Conservation (phyloP, 352 stramenopile genomes). For the Peronospora destructor region DNA sequence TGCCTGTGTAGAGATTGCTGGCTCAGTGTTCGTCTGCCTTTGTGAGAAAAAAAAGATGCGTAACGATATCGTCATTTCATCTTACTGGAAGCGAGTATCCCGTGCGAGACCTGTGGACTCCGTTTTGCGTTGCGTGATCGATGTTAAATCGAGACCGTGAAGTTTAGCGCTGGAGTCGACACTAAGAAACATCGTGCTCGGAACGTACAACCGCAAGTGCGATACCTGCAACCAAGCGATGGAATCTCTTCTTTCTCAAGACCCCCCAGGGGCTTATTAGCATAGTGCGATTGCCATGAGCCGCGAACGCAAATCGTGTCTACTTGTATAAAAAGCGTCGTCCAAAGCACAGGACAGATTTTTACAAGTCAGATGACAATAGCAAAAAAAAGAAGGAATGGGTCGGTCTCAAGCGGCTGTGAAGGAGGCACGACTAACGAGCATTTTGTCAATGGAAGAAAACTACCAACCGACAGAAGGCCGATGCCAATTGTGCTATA, state of each 20-base stretch:
- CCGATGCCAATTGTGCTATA: no score
- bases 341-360: no score
- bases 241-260: slow-evolving; percentile 30
- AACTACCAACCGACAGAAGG: no score
- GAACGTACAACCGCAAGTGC: slow-evolving; percentile 40
- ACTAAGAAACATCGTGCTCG: slow-evolving; percentile 27
- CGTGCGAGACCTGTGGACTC: slow-evolving; percentile 4
- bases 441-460: no score
- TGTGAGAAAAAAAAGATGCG: slow-evolving; percentile 26
- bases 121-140: slow-evolving; percentile 11
- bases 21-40: slow-evolving; percentile 35
- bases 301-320: no score
- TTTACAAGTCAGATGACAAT: no score
- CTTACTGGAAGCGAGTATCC: slow-evolving; percentile 7
- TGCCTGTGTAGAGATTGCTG: slow-evolving; percentile 28
- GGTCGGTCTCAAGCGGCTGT: no score
- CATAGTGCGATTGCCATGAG: not conserved
- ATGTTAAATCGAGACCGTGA: slow-evolving; percentile 21
- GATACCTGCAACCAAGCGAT: slow-evolving; percentile 37
- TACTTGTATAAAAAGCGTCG: no score
- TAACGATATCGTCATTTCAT: slow-evolving; percentile 12
- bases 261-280: slow-evolving; percentile 9
- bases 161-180: slow-evolving; percentile 10
- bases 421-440: no score
- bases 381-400: no score